Evolutionary conservation across 768 basidiomycete genomes (phyloP).

Genomic region (Russula olivacea): DNA sequence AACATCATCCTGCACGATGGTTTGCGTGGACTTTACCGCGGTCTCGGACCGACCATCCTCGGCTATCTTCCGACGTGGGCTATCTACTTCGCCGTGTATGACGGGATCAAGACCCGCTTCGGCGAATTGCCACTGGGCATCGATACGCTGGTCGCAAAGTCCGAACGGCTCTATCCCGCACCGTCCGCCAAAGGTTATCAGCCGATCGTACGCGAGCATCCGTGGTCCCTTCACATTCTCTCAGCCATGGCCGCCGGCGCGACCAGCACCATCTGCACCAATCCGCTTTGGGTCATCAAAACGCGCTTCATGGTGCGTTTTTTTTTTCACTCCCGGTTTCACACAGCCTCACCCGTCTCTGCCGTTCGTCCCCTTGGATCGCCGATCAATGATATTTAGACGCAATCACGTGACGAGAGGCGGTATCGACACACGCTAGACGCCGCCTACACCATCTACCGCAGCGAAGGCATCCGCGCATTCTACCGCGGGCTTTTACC

Average conservation of each 20-base stretch:
- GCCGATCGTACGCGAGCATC: slow-evolving; percentile 70
- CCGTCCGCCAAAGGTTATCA: slow-evolving; percentile 84
- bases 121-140: slow-evolving; percentile 56
- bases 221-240: slow-evolving; percentile 82
- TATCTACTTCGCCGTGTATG: slow-evolving; percentile 97
- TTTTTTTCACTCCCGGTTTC: background rate
- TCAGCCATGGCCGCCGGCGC: slow-evolving; percentile 97
- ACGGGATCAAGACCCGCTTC: slow-evolving; percentile 83
- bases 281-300: slow-evolving; percentile 98
- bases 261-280: slow-evolving; percentile 87
- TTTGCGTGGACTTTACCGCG: slow-evolving; percentile 86
- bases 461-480: slow-evolving; percentile 75
- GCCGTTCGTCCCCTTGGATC: too few species aligned
- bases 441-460: slow-evolving; percentile 85
- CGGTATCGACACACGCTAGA: slow-evolving; percentile 88
- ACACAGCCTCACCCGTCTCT: too few species aligned
- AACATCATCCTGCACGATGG: slow-evolving; percentile 62
- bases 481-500: slow-evolving; percentile 95
- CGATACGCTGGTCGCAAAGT: slow-evolving; percentile 23
- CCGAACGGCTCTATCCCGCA: slow-evolving; percentile 65
- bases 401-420: slow-evolving; percentile 71
- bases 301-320: slow-evolving; percentile 89
- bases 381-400: slow-evolving; percentile 40
- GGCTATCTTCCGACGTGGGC: slow-evolving; percentile 99
- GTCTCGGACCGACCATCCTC: slow-evolving; percentile 92